Evolutionary conservation across 805 yeast species (phyloP).

Genomic region (Candida xyloterini): DNA sequence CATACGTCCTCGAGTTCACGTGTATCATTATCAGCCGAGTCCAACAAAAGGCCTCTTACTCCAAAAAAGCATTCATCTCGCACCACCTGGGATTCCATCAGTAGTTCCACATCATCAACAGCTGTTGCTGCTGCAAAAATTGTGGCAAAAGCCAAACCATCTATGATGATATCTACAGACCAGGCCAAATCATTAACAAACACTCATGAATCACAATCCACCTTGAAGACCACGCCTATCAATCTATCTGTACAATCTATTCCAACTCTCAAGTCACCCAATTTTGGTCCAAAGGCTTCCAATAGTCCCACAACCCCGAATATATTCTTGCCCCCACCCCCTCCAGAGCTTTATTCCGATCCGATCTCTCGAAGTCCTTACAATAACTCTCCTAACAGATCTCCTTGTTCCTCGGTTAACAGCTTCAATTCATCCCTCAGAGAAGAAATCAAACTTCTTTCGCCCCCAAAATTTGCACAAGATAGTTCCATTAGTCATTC

Average conservation of each 20-base stretch:
- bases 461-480: slow-evolving; percentile 7
- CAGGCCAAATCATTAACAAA: neutral
- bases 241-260: slow-evolving; percentile 5
- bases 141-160: slow-evolving; percentile 33
- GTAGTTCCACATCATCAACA: slow-evolving; percentile 28
- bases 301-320: neutral
- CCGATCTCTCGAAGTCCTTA: slow-evolving; percentile 12
- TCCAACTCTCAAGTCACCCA: slow-evolving; percentile 13
- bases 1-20: slow-evolving; percentile 5
- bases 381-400: slow-evolving; percentile 10
- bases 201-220: slow-evolving; percentile 1
- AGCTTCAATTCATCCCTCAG: slow-evolving; percentile 9
- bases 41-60: slow-evolving; percentile 7
- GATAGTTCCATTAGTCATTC: slow-evolving; percentile 10
- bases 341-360: slow-evolving; percentile 11
- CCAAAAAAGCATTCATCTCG: slow-evolving; percentile 6
- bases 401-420: slow-evolving; percentile 7
- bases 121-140: slow-evolving; percentile 36
- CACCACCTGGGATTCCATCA: slow-evolving; percentile 29
- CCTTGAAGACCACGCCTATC: slow-evolving; percentile 1
- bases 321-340: slow-evolving; percentile 4
- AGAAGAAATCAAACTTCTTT: slow-evolving; percentile 7
- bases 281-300: slow-evolving; percentile 2
- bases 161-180: slow-evolving; percentile 24
- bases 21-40: slow-evolving; percentile 6